Conservation (phyloP, 305 asterid species). For the Fraxinus angustifolia region DNA sequence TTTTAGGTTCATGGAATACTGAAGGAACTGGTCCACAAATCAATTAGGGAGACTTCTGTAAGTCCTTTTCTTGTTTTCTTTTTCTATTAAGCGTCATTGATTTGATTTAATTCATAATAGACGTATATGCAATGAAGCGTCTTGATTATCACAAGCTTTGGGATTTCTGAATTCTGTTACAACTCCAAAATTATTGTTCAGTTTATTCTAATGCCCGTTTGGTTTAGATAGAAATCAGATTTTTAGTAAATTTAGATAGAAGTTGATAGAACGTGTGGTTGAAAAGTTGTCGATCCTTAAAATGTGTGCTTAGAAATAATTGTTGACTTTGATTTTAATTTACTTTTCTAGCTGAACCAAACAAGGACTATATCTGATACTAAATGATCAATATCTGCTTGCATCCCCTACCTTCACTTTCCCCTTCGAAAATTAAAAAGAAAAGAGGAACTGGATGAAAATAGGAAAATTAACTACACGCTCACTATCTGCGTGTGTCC, state of each 20-base stretch:
- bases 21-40: constrained; percentile 68
- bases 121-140: background rate
- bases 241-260: background rate
- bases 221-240: background rate
- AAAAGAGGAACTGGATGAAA: background rate
- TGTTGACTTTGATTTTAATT: background rate
- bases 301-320: background rate
- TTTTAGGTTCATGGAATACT: constrained; percentile 64
- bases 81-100: background rate
- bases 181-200: background rate
- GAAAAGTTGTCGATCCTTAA: background rate
- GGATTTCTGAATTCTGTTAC: background rate
- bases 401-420: background rate
- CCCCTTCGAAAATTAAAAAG: background rate
- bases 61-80: constrained; percentile 20
- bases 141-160: background rate
- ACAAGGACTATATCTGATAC: background rate
- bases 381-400: background rate
- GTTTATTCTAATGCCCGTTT: background rate
- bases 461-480: background rate
- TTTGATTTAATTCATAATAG: background rate
- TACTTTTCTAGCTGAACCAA: background rate
- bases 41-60: constrained; percentile 62
- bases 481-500: background rate
- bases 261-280: background rate